A percentile compares a stretch with the other conserved stretches of the same genome.
Conservation (phyloP, 768 basidiomycete genomes). For the Psilocybe sp. region DNA sequence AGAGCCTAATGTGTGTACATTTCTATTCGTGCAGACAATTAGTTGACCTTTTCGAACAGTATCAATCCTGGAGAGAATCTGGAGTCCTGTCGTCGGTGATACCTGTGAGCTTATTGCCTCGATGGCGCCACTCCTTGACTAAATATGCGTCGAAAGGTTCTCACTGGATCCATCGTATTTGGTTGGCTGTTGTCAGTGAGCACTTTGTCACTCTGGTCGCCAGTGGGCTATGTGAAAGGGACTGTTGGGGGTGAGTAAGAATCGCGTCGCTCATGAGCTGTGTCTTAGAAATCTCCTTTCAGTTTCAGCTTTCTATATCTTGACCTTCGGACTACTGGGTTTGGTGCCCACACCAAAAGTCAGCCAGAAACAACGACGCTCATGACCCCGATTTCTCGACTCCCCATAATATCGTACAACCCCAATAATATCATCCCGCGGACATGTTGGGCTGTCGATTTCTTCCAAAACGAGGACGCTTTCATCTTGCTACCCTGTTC, state of each 20-base stretch:
- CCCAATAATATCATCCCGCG: not conserved
- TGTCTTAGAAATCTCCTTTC: not conserved
- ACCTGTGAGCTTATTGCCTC: constrained; percentile 37
- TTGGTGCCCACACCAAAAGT: constrained; percentile 64
- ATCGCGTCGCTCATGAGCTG: not conserved
- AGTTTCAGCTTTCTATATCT: constrained; percentile 71
- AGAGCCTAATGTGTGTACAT: constrained; percentile 62
- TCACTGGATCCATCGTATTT: constrained; percentile 66
- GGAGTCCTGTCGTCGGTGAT: constrained; percentile 66
- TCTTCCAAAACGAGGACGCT: not conserved
- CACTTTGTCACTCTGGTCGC: constrained; percentile 67
- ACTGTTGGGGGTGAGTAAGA: constrained; percentile 54
- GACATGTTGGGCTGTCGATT: not conserved
- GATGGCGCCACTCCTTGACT: not conserved
- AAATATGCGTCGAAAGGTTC: constrained; percentile 27
- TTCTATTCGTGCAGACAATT: not conserved
- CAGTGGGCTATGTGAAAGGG: constrained; percentile 62
- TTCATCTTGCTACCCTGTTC: not conserved
- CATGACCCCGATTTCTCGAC: not conserved
- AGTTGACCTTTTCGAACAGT: constrained; percentile 37
- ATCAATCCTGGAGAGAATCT: constrained; percentile 71
- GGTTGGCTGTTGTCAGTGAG: constrained; percentile 65
- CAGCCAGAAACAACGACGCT: constrained; percentile 17
- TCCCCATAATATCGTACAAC: not conserved
- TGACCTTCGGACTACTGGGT: constrained; percentile 73